phyloP scores from a whole-genome alignment of 2,329 filamentous ascomycete species.

The Botrytis hyacinthi region DNA sequence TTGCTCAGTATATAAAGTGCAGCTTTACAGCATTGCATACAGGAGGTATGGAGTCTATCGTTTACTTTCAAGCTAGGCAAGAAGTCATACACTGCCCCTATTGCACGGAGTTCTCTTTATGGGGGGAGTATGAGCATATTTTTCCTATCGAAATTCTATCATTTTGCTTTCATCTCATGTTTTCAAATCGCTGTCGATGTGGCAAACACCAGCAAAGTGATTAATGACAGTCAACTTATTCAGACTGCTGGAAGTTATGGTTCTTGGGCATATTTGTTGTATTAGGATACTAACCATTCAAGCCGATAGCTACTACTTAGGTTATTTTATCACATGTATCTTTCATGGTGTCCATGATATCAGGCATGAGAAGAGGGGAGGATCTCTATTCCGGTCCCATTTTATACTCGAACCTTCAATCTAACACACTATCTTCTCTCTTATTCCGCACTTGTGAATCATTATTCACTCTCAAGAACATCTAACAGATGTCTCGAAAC shows the following conservation, averaged over 20 bases:
- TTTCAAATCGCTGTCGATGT: neutral
- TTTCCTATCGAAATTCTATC: neutral
- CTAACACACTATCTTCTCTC: neutral
- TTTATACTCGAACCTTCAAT: neutral
- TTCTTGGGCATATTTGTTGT: neutral
- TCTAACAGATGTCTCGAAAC: neutral
- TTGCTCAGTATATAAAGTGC: neutral
- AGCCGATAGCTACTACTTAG: neutral
- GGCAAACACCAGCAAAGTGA: neutral
- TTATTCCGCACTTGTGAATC: rapidly evolving
- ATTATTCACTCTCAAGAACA: neutral
- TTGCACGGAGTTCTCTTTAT: no score
- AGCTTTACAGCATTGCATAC: neutral
- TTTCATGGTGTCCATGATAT: no score
- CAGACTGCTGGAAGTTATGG: neutral
- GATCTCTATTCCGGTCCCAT: neutral
- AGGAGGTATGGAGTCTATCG: rapidly evolving
- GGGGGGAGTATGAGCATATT: neutral
- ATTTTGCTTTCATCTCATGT: neutral
- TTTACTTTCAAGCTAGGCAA: rapidly evolving
- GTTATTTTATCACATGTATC: no score
- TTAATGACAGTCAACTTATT: neutral
- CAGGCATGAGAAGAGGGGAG: neutral
- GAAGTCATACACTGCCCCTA: no score
- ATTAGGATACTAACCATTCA: neutral